A percentile compares a stretch with the other conserved stretches of the same genome.
Evolutionary conservation across 2,329 filamentous ascomycete species (phyloP).

Genomic region (Phoma sp.): DNA sequence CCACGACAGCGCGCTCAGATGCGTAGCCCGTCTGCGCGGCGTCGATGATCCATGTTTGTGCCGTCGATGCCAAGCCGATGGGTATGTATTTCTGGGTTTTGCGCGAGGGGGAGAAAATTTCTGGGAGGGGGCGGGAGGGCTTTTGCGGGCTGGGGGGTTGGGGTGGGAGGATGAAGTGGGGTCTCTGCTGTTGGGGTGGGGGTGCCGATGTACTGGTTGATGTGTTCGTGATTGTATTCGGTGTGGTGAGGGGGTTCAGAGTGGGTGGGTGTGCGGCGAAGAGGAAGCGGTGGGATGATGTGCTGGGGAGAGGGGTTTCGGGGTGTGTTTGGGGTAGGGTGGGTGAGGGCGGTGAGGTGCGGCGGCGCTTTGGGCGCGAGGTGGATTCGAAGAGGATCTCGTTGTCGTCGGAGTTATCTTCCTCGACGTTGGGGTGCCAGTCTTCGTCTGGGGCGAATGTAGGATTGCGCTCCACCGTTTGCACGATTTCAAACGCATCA

Average conservation of each 20-base stretch:
- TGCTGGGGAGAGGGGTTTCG: not conserved
- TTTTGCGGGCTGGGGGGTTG: constrained; percentile 37
- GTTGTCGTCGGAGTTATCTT: constrained; percentile 21
- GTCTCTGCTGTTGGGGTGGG: no score
- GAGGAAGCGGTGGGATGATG: constrained; percentile 38
- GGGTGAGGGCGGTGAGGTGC: constrained; percentile 19
- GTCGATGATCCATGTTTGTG: constrained; percentile 61
- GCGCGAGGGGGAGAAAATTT: constrained; percentile 62
- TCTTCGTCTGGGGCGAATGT: not conserved
- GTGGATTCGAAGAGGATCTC: constrained; percentile 37
- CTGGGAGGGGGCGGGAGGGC: constrained; percentile 53
- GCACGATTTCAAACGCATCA: constrained; percentile 13
- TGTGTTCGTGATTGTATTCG: not conserved
- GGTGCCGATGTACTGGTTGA: constrained; percentile 1
- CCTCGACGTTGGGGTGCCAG: constrained; percentile 4
- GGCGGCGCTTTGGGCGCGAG: constrained; percentile 36
- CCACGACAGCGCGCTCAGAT: constrained; percentile 20
- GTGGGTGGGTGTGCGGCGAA: no score
- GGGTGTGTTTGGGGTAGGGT: not conserved
- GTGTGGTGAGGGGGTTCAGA: no score
- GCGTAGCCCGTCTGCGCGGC: constrained; percentile 29
- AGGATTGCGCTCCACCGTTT: constrained; percentile 22
- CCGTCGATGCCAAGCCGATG: constrained; percentile 58
- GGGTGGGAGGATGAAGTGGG: constrained; percentile 50
- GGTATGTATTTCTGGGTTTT: constrained; percentile 58